phyloP scores from a whole-genome alignment of 352 stramenopile genomes.

The Phytophthora hibernalis region DNA sequence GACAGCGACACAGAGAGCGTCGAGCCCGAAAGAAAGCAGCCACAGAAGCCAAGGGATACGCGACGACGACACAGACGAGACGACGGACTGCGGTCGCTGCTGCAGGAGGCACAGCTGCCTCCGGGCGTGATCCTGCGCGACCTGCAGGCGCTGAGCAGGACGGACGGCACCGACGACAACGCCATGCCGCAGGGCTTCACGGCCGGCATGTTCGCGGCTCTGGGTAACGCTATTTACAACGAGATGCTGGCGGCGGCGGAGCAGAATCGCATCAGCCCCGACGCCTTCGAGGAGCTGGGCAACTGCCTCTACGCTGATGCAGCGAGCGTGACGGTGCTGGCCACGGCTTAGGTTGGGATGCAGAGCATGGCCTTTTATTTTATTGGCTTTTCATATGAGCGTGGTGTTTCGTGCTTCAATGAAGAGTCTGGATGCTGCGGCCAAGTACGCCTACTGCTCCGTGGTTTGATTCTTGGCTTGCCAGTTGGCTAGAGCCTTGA shows the following conservation, averaged over 20 bases:
- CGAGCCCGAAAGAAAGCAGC: background rate
- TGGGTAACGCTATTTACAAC: conserved; percentile 73
- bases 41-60: background rate
- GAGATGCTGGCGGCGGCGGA: conserved; percentile 65
- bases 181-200: conserved; percentile 75
- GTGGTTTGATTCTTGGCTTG: conserved; percentile 18
- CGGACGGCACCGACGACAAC: conserved; percentile 28
- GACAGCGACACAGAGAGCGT: conserved; percentile 36
- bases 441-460: background rate
- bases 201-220: conserved; percentile 66
- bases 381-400: conserved; percentile 23
- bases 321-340: conserved; percentile 49
- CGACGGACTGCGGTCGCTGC: conserved; percentile 55
- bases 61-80: conserved; percentile 34
- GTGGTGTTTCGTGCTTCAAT: conserved; percentile 19
- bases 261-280: conserved; percentile 53
- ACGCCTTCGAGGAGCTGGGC: conserved; percentile 60
- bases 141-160: conserved; percentile 50
- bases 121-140: conserved; percentile 59
- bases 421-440: background rate
- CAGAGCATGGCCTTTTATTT: conserved; percentile 17
- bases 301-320: conserved; percentile 64
- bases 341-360: conserved; percentile 37
- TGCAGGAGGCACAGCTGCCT: conserved; percentile 48
- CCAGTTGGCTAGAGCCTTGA: conserved; percentile 47